Percentiles rank a stretch among this genome's conserved stretches.
Evolutionary conservation across 306 rosid species (phyloP).

Genomic region (Lathyrus sativus): DNA sequence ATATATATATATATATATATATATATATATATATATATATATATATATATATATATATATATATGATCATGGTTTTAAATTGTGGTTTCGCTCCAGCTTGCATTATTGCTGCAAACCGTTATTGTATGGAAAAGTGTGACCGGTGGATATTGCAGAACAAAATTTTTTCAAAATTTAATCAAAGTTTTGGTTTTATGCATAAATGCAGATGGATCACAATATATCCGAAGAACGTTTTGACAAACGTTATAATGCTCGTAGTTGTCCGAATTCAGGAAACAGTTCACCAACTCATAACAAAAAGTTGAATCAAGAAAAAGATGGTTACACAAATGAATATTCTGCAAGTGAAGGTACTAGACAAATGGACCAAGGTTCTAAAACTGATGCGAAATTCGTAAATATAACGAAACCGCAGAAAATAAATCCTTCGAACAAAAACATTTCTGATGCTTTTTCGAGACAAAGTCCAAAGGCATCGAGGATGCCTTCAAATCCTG

Average conservation of each 20-base stretch:
- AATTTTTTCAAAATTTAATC: constrained; percentile 43
- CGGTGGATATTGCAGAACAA: neutral
- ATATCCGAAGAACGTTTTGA: constrained; percentile 38
- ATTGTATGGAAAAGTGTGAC: neutral
- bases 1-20: too few relatives aligned
- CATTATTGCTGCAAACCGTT: neutral
- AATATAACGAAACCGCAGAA: constrained; percentile 35
- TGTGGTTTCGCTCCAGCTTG: neutral
- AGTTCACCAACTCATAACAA: constrained; percentile 32
- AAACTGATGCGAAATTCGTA: constrained; percentile 36
- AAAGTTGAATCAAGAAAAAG: constrained; percentile 31
- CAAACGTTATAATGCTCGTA: constrained; percentile 30
- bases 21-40: too few relatives aligned
- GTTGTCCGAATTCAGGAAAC: constrained; percentile 41
- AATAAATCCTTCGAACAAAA: constrained; percentile 33
- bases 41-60: too few relatives aligned
- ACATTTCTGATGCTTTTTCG: constrained; percentile 34
- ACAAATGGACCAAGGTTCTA: constrained; percentile 38
- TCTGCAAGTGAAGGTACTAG: constrained; percentile 34
- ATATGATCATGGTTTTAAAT: neutral
- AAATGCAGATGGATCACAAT: constrained; percentile 47
- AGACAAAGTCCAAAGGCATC: constrained; percentile 39
- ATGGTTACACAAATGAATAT: constrained; percentile 29
- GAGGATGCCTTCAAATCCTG: constrained; percentile 42
- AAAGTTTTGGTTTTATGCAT: constrained; percentile 24